A percentile compares a stretch with the other conserved stretches of the same genome.
These are phyloP conservation scores for Cercospora canescens DNA, from an alignment of 2,329 filamentous ascomycete genomes.

Conservation along the genomic window DNA sequence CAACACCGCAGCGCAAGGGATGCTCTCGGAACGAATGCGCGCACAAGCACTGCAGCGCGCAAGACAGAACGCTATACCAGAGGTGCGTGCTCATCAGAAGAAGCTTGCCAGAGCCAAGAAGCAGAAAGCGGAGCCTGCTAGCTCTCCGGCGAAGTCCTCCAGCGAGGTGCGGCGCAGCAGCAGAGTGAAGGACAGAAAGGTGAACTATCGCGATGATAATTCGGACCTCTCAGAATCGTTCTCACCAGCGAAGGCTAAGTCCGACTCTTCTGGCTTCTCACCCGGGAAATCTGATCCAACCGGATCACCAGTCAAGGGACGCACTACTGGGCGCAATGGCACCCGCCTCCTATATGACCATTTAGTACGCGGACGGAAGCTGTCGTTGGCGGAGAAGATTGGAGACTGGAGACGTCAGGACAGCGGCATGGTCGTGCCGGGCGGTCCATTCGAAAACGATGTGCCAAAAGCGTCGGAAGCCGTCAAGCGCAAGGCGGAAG, in stretches of 20 bases:
- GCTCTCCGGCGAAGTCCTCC: slow-evolving; percentile 3
- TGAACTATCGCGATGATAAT: slow-evolving; percentile 22
- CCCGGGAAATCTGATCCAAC: slow-evolving; percentile 15
- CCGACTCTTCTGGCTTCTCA: slow-evolving; percentile 17
- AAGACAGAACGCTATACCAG: slow-evolving; percentile 6
- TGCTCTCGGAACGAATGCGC: background rate
- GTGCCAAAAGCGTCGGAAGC: background rate
- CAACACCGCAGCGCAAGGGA: background rate
- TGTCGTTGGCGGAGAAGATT: slow-evolving; percentile 16
- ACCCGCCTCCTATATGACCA: background rate
- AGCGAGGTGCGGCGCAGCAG: slow-evolving; percentile 20
- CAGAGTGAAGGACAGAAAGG: slow-evolving; percentile 18
- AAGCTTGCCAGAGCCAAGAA: slow-evolving; percentile 8
- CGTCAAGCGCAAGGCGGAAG: background rate
- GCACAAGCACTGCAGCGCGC: background rate
- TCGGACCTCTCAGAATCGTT: slow-evolving; percentile 8
- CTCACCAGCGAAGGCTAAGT: slow-evolving; percentile 18
- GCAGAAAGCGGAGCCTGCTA: background rate
- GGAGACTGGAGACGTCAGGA: slow-evolving; percentile 15
- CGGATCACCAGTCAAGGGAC: slow-evolving; percentile 3
- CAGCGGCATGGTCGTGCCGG: background rate
- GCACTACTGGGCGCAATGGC: background rate
- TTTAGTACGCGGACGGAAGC: background rate
- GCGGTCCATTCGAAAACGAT: background rate
- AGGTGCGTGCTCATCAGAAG: slow-evolving; percentile 5